Conservation (phyloP, 768 basidiomycete genomes). For the Cystobasidiopsis lactophilus region DNA sequence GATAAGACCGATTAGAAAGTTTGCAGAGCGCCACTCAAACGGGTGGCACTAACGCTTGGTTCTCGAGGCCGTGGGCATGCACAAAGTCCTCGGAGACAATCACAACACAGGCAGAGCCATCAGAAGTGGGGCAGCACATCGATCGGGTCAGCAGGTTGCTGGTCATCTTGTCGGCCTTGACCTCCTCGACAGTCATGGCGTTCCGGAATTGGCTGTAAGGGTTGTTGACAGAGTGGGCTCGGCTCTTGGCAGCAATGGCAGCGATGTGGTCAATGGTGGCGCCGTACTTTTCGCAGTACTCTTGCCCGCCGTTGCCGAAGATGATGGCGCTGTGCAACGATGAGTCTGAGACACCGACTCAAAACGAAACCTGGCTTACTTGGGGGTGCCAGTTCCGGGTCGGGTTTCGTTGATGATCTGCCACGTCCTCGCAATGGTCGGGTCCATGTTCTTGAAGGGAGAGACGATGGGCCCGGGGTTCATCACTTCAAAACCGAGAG, state of each 20-base stretch:
- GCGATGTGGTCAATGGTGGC: conserved; percentile 45
- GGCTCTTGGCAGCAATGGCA: conserved; percentile 60
- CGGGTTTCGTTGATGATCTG: conserved; percentile 7
- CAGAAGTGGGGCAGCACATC: conserved; percentile 66
- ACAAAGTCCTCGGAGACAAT: conserved; percentile 63
- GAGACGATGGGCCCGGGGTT: conserved; percentile 14
- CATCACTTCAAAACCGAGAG: conserved; percentile 59
- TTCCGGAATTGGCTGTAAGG: conserved; percentile 69
- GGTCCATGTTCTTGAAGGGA: conserved; percentile 11
- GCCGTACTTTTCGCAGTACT: conserved; percentile 56
- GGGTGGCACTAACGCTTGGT: conserved; percentile 59
- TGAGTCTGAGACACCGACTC: background rate
- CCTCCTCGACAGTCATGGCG: conserved; percentile 51
- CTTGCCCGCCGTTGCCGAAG: conserved; percentile 48
- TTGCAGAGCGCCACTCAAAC: background rate
- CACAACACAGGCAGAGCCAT: conserved; percentile 40
- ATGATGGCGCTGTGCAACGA: conserved; percentile 31
- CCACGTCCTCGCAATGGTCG: conserved; percentile 14
- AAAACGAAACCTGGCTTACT: background rate
- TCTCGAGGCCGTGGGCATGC: conserved; percentile 45
- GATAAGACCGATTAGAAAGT: background rate
- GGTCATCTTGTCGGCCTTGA: conserved; percentile 44
- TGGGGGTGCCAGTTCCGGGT: conserved; percentile 10
- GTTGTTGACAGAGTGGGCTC: conserved; percentile 57
- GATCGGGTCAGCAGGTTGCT: conserved; percentile 35